These are phyloP conservation scores for Leptographium radiaticola DNA, from an alignment of 2,329 filamentous ascomycete species.

Conservation along the genomic window DNA sequence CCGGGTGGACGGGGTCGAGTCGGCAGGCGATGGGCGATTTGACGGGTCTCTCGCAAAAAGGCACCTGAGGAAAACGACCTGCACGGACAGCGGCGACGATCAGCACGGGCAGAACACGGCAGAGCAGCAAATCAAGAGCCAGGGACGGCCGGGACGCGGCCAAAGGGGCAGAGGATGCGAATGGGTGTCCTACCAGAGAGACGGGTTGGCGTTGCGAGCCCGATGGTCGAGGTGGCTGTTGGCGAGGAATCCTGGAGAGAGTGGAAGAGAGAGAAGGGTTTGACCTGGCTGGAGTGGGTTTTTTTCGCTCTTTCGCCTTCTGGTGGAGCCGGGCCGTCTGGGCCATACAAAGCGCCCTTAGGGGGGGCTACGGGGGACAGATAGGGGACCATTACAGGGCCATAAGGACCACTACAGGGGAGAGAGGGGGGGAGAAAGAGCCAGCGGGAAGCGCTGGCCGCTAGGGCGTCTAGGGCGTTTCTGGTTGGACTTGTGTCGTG, in stretches of 20 bases:
- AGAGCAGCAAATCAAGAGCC: background rate
- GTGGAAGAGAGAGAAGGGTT: background rate
- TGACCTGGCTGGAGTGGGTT: background rate
- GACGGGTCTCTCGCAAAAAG: background rate
- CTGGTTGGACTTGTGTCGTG: too few species aligned
- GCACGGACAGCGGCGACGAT: background rate
- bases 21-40: slow-evolving; percentile 1
- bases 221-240: background rate
- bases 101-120: background rate
- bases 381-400: background rate
- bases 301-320: slow-evolving; percentile 3
- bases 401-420: background rate
- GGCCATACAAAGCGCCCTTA: background rate
- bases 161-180: background rate
- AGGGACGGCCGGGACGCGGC: background rate
- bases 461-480: too few species aligned
- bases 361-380: background rate
- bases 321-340: background rate
- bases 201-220: background rate
- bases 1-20: slow-evolving; percentile 1
- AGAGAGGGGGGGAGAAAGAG: background rate
- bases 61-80: background rate
- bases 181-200: background rate
- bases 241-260: background rate
- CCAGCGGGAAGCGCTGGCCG: too few species aligned